Conservation (phyloP, 805 yeast genomes). For the Candida ovalis region DNA sequence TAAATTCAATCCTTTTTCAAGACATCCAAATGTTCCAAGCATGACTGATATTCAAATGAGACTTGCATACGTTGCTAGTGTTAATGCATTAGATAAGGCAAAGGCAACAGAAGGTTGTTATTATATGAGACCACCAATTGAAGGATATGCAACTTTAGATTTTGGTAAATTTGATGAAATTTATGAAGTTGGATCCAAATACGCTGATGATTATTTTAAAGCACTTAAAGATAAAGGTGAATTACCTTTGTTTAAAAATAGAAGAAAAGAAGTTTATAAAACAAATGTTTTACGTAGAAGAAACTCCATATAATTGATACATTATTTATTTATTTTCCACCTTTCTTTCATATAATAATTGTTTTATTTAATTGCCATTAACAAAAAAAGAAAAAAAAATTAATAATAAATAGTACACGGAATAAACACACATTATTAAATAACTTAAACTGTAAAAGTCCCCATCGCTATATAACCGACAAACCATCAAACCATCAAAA, state of each 20-base stretch:
- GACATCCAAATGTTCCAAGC: conserved; percentile 83
- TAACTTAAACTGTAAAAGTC: not conserved
- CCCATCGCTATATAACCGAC: too few species aligned
- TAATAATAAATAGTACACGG: not conserved
- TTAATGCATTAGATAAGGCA: conserved; percentile 85
- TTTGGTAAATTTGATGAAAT: conserved; percentile 91
- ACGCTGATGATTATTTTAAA: conserved; percentile 58
- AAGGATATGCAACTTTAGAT: conserved; percentile 85
- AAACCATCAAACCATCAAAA: too few species aligned
- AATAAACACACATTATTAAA: not conserved
- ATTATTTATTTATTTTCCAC: not conserved
- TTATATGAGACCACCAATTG: conserved; percentile 92
- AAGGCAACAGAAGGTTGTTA: conserved; percentile 80
- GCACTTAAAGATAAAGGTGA: conserved; percentile 48
- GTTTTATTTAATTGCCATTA: not conserved
- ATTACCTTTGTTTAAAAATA: conserved; percentile 62
- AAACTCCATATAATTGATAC: conserved; percentile 48
- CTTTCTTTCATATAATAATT: not conserved
- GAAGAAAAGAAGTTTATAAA: conserved; percentile 27
- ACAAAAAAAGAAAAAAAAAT: too few species aligned
- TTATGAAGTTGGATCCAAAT: conserved; percentile 71
- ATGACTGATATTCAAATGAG: conserved; percentile 94
- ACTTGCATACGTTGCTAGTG: conserved; percentile 91
- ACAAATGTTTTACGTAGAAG: conserved; percentile 44
- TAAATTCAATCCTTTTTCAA: conserved; percentile 85